A percentile compares a stretch with the other conserved stretches of the same genome.
Evolutionary conservation across 148 eudicot species (phyloP).

Genomic region (Cornus suecica): DNA sequence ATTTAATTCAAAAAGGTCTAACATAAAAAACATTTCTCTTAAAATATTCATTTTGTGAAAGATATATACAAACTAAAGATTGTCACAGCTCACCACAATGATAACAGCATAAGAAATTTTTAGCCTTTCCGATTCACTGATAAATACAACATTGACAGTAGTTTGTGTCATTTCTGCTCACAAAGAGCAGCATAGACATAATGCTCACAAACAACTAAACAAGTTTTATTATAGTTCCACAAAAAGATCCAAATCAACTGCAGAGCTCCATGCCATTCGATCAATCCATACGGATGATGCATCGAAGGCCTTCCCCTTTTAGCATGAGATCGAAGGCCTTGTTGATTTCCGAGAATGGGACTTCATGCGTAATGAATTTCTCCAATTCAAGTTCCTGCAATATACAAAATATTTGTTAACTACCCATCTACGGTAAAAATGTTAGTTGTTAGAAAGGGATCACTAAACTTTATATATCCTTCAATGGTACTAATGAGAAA

Average conservation of each 20-base stretch:
- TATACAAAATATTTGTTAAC: no score
- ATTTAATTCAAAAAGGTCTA: no score
- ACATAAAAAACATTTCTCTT: no score
- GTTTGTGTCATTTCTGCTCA: not conserved
- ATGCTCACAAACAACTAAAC: not conserved
- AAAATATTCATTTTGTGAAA: no score
- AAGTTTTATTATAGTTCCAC: not conserved
- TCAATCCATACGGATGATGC: conserved; percentile 21
- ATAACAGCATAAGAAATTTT: no score
- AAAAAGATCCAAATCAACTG: not conserved
- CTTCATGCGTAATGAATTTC: conserved; percentile 53
- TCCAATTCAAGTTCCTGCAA: conserved; percentile 52
- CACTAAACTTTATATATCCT: no score
- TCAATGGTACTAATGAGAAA: no score
- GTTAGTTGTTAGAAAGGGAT: no score
- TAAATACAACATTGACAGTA: not conserved
- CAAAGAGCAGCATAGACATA: not conserved
- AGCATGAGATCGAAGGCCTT: conserved; percentile 58
- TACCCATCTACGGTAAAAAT: no score
- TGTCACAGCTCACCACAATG: no score
- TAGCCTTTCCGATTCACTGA: no score
- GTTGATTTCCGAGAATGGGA: conserved; percentile 52
- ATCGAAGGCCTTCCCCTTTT: conserved; percentile 32
- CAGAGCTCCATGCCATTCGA: not conserved
- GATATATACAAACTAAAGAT: no score